Conservation (phyloP, 2,329 filamentous ascomycete genomes). For the Scedosporium minutisporum region DNA sequence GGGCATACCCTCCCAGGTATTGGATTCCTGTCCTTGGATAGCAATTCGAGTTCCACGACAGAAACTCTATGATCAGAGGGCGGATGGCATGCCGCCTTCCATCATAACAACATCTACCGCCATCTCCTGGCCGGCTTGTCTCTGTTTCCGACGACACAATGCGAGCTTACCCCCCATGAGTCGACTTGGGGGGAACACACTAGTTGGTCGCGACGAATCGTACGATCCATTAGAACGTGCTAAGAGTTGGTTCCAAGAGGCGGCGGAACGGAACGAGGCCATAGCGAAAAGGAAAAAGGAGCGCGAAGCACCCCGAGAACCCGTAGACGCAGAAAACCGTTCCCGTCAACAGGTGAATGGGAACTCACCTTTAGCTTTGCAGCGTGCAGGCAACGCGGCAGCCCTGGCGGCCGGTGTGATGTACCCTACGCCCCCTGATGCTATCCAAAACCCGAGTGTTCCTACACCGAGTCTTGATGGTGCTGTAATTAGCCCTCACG, state of each 20-base stretch:
- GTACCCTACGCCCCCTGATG: slow-evolving; percentile 66
- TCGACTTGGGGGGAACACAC: slow-evolving; percentile 27
- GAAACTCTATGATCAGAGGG: slow-evolving; percentile 30
- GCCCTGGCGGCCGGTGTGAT: slow-evolving; percentile 33
- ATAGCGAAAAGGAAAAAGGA: slow-evolving; percentile 40
- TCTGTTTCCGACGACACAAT: slow-evolving; percentile 42
- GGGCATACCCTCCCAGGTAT: slow-evolving; percentile 33
- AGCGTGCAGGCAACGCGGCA: slow-evolving; percentile 34
- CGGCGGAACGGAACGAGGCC: slow-evolving; percentile 36
- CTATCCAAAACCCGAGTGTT: slow-evolving; percentile 42
- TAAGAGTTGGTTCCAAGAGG: slow-evolving; percentile 36
- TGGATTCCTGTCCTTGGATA: slow-evolving; percentile 40
- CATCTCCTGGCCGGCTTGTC: slow-evolving; percentile 43
- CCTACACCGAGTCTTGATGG: slow-evolving; percentile 49
- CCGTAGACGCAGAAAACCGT: slow-evolving; percentile 27
- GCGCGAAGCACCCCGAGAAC: slow-evolving; percentile 34
- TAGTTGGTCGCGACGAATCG: slow-evolving; percentile 28
- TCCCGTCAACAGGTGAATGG: slow-evolving; percentile 31
- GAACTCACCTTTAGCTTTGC: slow-evolving; percentile 41
- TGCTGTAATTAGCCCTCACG: slow-evolving; percentile 40
- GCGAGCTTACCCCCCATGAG: slow-evolving; percentile 29
- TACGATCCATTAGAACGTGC: slow-evolving; percentile 41
- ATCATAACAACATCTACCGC: slow-evolving; percentile 24
- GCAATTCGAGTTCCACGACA: slow-evolving; percentile 38
- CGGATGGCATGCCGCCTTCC: slow-evolving; percentile 31